A percentile compares a stretch with the other conserved stretches of the same genome.
These are phyloP conservation scores for Leptomonas seymouri DNA, from an alignment of 208 protist species.

Conservation along the genomic window DNA sequence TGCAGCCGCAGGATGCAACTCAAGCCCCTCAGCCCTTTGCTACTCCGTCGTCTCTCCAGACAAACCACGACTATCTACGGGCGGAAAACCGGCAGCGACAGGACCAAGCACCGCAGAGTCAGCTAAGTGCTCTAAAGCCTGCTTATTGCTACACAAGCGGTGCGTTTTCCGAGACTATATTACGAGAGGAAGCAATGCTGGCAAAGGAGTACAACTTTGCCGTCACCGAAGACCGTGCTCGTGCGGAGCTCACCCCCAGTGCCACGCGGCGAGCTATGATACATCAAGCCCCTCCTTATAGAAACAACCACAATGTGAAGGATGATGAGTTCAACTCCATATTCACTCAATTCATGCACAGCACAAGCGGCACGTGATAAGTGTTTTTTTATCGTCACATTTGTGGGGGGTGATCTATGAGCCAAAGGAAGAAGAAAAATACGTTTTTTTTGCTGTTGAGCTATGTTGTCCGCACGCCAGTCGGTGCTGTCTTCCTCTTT, in stretches of 20 bases:
- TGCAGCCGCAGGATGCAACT: not conserved
- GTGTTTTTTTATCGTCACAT: not conserved
- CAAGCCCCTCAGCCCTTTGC: constrained; percentile 1
- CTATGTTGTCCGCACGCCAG: too few species aligned
- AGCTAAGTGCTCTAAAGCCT: constrained; percentile 1
- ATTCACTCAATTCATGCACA: constrained; percentile 32
- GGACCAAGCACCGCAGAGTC: constrained; percentile 3
- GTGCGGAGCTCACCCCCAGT: constrained; percentile 10
- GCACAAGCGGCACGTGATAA: not conserved
- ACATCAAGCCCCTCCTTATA: not conserved
- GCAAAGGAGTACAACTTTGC: constrained; percentile 36
- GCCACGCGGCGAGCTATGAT: constrained; percentile 7
- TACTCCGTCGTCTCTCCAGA: not conserved
- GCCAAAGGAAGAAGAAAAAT: too few species aligned
- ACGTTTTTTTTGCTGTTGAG: too few species aligned
- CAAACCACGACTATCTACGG: not conserved
- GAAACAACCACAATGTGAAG: not conserved
- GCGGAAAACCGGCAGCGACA: constrained; percentile 2
- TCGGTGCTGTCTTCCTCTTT: not conserved
- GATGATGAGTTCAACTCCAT: constrained; percentile 29
- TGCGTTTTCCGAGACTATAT: constrained; percentile 29
- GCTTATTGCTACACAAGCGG: constrained; percentile 30
- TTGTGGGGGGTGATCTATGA: too few species aligned
- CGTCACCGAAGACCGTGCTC: constrained; percentile 17
- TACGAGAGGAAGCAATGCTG: constrained; percentile 30